A percentile compares a stretch with the other conserved stretches of the same genome.
Evolutionary conservation across 23 red algal genomes (phyloP).

Genomic region (Gracilaria caudata): DNA sequence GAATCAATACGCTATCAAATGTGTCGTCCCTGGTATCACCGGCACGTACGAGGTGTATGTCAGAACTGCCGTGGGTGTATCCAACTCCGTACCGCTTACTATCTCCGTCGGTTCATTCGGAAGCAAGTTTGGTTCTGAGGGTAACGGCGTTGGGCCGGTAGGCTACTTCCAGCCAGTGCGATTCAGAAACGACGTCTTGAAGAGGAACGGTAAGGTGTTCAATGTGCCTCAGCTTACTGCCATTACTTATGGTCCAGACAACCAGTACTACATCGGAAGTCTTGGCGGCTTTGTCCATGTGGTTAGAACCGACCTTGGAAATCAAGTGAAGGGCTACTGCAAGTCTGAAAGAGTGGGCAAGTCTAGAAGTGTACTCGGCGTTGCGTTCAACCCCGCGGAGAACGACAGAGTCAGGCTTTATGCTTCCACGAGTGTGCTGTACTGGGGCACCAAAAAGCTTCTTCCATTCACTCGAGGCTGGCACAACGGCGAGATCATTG

Average conservation of each 20-base stretch:
- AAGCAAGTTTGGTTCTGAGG: constrained; percentile 22
- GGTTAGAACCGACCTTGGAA: constrained; percentile 34
- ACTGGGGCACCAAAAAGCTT: constrained; percentile 49
- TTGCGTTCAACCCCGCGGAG: constrained; percentile 77
- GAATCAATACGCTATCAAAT: constrained; percentile 42
- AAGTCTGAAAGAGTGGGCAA: constrained; percentile 49
- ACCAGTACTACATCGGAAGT: constrained; percentile 68
- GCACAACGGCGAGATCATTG: constrained; percentile 68
- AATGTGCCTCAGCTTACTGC: constrained; percentile 61
- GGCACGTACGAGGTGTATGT: constrained; percentile 38
- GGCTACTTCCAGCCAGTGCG: constrained; percentile 55
- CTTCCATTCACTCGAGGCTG: constrained; percentile 50
- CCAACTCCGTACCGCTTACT: constrained; percentile 31
- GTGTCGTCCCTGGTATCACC: constrained; percentile 47
- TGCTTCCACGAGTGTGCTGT: constrained; percentile 50
- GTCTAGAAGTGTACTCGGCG: constrained; percentile 53
- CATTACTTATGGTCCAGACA: constrained; percentile 62
- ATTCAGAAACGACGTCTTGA: constrained; percentile 43
- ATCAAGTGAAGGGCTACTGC: constrained; percentile 50
- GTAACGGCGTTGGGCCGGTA: constrained; percentile 21
- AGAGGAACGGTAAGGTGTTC: constrained; percentile 45
- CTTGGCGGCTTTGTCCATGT: constrained; percentile 60
- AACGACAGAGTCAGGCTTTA: constrained; percentile 30
- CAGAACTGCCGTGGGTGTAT: constrained; percentile 18
- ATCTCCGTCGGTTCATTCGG: constrained; percentile 16